phyloP scores from a whole-genome alignment of 2,329 filamentous ascomycete species.

The Monilinia fructicola region DNA sequence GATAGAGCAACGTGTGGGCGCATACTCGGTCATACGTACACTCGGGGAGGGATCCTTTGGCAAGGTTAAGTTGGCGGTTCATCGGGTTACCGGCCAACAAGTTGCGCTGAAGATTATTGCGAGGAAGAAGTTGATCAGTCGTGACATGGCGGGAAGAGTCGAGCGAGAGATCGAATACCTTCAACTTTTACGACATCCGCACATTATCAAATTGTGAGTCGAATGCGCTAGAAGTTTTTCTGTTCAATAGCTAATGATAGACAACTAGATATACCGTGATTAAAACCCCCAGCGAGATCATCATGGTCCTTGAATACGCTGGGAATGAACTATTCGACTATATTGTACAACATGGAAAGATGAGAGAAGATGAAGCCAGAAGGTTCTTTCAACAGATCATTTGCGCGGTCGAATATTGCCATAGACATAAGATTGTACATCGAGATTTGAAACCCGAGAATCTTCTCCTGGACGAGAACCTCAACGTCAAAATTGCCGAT shows the following conservation, averaged over 20 bases:
- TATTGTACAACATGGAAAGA: constrained; percentile 89
- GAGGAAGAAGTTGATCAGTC: constrained; percentile 89
- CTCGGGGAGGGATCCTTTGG: constrained; percentile 96
- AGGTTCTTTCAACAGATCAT: constrained; percentile 99
- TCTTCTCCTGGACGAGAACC: constrained; percentile 85
- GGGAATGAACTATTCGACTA: constrained; percentile 97
- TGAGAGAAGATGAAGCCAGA: constrained; percentile 88
- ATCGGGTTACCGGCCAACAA: constrained; percentile 88
- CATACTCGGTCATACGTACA: constrained; percentile 87
- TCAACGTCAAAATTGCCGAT: constrained; percentile 99
- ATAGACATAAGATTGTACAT: constrained; percentile 98
- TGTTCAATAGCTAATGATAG: constrained; percentile 33
- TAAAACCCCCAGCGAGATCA: constrained; percentile 89
- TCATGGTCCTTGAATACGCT: constrained; percentile 98
- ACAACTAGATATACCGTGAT: constrained; percentile 82
- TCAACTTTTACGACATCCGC: constrained; percentile 89
- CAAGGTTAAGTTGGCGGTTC: constrained; percentile 95
- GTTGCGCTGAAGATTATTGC: constrained; percentile 98
- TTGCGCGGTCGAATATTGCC: constrained; percentile 97
- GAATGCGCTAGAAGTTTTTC: neutral
- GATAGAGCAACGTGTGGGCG: constrained; percentile 81
- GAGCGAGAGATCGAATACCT: constrained; percentile 98
- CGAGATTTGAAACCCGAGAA: constrained; percentile 98
- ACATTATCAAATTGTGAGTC: constrained; percentile 95
- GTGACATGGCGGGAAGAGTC: constrained; percentile 96